phyloP scores from a whole-genome alignment of 441 rosid genomes.

The Raphanus hybrid region DNA sequence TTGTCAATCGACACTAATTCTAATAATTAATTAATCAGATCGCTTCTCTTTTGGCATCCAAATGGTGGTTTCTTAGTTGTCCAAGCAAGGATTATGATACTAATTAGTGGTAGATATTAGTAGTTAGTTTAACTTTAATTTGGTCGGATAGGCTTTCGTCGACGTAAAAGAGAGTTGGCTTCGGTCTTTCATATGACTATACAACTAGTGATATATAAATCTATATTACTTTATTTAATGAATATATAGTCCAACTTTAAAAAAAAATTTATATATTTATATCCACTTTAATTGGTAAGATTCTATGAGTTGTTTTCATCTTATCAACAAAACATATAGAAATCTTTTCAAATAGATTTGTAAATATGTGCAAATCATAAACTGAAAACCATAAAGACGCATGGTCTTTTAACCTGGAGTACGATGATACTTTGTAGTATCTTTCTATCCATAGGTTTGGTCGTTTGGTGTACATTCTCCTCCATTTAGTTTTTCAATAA shows the following conservation, averaged over 20 bases:
- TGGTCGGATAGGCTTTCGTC: constrained; percentile 13
- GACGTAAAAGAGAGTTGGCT: neutral
- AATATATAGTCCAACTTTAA: neutral
- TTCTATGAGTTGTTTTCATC: neutral
- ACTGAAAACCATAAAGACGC: neutral
- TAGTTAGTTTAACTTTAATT: constrained; percentile 14
- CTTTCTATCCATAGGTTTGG: neutral
- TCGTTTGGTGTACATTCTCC: neutral
- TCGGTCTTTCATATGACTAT: constrained; percentile 6
- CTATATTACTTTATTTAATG: neutral
- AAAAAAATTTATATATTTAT: neutral
- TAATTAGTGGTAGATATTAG: constrained; percentile 6
- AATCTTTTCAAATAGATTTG: neutral
- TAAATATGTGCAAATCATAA: neutral
- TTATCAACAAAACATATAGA: neutral
- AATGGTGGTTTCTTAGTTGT: constrained; percentile 27
- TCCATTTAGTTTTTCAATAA: neutral
- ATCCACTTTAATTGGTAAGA: neutral
- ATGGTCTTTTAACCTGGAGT: neutral
- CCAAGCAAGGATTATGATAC: constrained; percentile 12
- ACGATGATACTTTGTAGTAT: neutral
- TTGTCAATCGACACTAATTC: constrained; percentile 36
- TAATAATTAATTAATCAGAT: constrained; percentile 9
- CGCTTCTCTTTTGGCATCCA: constrained; percentile 20
- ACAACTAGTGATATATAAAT: neutral